These are phyloP conservation scores for Botrytis aclada DNA, from an alignment of 2,329 filamentous ascomycete species.

Conservation along the genomic window DNA sequence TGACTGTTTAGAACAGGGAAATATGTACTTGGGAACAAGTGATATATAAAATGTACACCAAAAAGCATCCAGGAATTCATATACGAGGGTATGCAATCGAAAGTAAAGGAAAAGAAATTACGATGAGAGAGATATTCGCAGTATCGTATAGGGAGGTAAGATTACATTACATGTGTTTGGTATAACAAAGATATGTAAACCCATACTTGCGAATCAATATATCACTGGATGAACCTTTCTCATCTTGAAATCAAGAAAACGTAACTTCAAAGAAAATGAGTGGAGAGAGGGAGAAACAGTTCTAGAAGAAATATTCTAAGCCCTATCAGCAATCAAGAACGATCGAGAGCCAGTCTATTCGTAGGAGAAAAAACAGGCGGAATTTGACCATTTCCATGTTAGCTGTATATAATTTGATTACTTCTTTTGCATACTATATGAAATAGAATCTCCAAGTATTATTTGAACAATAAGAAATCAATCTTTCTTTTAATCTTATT, in stretches of 20 bases:
- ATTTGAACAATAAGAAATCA: too few species aligned
- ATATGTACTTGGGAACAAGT: neutral
- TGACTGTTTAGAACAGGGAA: neutral
- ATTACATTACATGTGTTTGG: neutral
- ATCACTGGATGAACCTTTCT: neutral
- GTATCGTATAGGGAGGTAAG: neutral
- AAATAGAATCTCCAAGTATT: too few species aligned
- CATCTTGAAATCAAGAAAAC: neutral
- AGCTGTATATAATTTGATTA: too few species aligned
- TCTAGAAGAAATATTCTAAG: neutral
- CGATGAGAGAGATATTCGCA: neutral
- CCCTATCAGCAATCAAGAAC: neutral
- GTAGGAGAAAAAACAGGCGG: too few species aligned
- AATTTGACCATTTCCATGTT: too few species aligned
- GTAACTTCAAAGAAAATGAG: neutral
- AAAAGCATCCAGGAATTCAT: too few species aligned
- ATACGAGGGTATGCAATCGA: too few species aligned
- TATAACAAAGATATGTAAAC: neutral
- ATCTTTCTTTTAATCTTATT: too few species aligned
- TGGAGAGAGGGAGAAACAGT: neutral
- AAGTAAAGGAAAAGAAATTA: neutral
- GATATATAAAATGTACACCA: neutral
- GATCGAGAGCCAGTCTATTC: constrained; percentile 16
- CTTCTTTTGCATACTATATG: too few species aligned
- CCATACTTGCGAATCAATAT: neutral